Base-by-base conservation (phyloP, 441 rosid genomes). In the Arabidopsis lyrata region DNA sequence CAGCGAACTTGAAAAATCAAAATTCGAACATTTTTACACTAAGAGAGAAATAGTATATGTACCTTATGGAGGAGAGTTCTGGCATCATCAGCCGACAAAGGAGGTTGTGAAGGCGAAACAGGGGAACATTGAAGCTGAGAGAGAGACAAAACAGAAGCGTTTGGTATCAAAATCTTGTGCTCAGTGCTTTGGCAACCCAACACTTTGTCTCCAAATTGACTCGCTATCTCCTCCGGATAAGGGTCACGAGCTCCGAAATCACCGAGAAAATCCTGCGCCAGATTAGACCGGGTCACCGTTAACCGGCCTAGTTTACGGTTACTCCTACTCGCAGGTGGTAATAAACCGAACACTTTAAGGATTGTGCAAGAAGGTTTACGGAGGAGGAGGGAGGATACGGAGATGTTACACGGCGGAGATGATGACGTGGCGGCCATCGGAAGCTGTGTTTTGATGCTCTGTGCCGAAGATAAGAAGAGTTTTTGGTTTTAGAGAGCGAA, bases 241-340 rank as follows among this genome's bases (percentile, higher is more conserved):
- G 96, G 98, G 84, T 91, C 97, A 39, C 97, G 83, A 10, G 89
- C 95, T 12, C 98, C 97, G 45, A 90, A 91, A 69, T 94, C 98
- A 2, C 96, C 97, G 50, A 86, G 57, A 58, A 66, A 6, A 75
- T 88, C 96, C 41, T 52, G 8, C 8, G 76, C 88, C 65, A 65
- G 2, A 9, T 70, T 76, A 39, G 63, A 55, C 61, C 80, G 66
- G 9, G 75, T 48, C 0, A 88, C 86, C 22, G 55, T 76, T 76
- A 76, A 69, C 71, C 75, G 53, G 3, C 65, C 68, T 0, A 27
- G 11, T 62, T 63, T 63, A 47, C 66, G 75, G 39, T 63, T 47
- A 22, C 3, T 65, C 31, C n/a, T 27, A 18, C 8, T 31, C 24
- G 44, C 6, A 5, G 57, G 57, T 27, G 61, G 62, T 22, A 49